Base-by-base conservation (phyloP, 2,329 filamentous ascomycete genomes). In the Byssochlamys sp. region DNA sequence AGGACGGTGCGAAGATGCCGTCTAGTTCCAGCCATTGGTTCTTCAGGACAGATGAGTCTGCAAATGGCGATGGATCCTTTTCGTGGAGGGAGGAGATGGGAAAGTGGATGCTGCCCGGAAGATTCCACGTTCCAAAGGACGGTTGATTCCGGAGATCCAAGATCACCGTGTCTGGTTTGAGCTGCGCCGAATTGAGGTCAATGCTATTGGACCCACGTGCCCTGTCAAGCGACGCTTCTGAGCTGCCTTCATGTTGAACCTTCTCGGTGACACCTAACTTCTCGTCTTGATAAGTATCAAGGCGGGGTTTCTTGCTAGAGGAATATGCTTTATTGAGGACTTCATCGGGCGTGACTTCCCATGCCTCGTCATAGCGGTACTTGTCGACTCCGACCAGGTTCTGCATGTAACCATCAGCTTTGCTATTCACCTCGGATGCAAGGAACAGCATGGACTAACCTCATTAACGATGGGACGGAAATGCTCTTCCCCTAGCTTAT, bases 331-430 rank as follows among this genome's bases (percentile, higher is more conserved):
- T 65, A 1, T 70, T 71, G 55, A 80, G 66, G 0, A 75, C 72
- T 0, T 73, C 67, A 3, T 71, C 59, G 0, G 77, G 74, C 2
- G 72, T 69, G 3, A 73, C 72, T 64, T 83, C 80, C 81, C 81
- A 83, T 33, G 74, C 73, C 62, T 81, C 78, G 56, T 83, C 80
- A 59, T 83, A 83, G 9, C 77, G 78, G 65, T 83, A 77, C 4
- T 78, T 70, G 58, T 83, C 81, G 24, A 82, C 78, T 3, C 73
- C 72, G 4, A 71, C 70, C 51, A 83, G 70, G 28, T 73, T 70
- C 78, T 80, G 59, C 1, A 51, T 49, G 52, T 52, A 35, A 26
- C 7, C 9, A n/a, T 51, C 25, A 51, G 49, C 24, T 45, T 62
- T 56, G 58, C 50, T 12, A 57, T 35, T n/a, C 19, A 24, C 14